phyloP scores from a whole-genome alignment of 257 asterid genomes.

The Striga asiatica region DNA sequence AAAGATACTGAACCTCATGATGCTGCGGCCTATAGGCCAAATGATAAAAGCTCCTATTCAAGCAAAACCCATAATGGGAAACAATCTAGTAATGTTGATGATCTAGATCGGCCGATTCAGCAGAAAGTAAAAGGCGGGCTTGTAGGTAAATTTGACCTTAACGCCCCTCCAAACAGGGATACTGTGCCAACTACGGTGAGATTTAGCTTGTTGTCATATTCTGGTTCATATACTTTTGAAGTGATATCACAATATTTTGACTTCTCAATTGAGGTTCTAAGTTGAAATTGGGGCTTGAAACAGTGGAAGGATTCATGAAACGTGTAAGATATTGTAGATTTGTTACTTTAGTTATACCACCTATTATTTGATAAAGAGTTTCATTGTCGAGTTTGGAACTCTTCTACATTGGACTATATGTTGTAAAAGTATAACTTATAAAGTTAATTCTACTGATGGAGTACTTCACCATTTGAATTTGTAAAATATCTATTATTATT shows the following conservation, averaged over 20 bases:
- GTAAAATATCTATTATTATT: no score
- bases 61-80: constrained; percentile 39
- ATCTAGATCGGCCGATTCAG: constrained; percentile 25
- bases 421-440: no score
- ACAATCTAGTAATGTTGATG: constrained; percentile 19
- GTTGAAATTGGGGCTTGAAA: constrained; percentile 5
- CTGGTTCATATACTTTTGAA: not conserved
- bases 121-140: constrained; percentile 24
- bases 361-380: not conserved
- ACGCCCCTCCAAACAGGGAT: constrained; percentile 29
- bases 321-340: constrained; percentile 1
- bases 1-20: constrained; percentile 38
- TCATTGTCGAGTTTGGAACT: not conserved
- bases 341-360: not conserved
- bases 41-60: constrained; percentile 28
- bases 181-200: constrained; percentile 40
- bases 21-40: constrained; percentile 29
- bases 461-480: no score
- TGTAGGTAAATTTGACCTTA: constrained; percentile 33
- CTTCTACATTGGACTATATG: no score
- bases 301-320: no score
- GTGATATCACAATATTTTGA: constrained; percentile 1
- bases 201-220: constrained; percentile 6
- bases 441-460: no score
- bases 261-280: not conserved